Evolutionary conservation across 768 basidiomycete genomes (phyloP).

Genomic region (Pluteus cervinus): DNA sequence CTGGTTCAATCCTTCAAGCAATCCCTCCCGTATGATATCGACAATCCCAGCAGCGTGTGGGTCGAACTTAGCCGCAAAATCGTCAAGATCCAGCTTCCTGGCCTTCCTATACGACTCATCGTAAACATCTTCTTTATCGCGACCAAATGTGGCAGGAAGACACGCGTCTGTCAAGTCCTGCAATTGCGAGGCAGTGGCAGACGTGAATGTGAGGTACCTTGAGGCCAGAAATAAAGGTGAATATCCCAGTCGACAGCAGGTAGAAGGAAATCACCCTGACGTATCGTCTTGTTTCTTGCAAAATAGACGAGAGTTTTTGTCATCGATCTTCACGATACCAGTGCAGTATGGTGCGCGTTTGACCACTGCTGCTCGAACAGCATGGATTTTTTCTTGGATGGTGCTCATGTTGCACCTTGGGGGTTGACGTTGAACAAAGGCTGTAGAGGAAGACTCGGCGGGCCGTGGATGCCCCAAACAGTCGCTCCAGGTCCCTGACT

Average conservation of each 20-base stretch:
- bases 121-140: constrained; percentile 15
- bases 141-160: constrained; percentile 19
- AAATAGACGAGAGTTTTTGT: not conserved
- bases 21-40: constrained; percentile 9
- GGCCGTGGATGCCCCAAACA: too few relatives aligned
- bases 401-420: too few relatives aligned
- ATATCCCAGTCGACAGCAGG: not conserved
- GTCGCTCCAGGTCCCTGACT: too few relatives aligned
- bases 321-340: not conserved
- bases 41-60: constrained; percentile 8
- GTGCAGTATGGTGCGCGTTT: constrained; percentile 7
- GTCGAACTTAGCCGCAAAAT: constrained; percentile 16
- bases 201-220: not conserved
- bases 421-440: too few relatives aligned
- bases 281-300: not conserved
- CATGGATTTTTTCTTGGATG: too few relatives aligned
- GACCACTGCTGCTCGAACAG: too few relatives aligned
- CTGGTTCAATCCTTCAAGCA: constrained; percentile 12
- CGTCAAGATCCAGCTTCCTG: constrained; percentile 14
- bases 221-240: not conserved
- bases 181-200: not conserved
- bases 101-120: constrained; percentile 22
- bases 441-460: too few relatives aligned
- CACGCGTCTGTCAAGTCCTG: constrained; percentile 10
- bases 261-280: not conserved